phyloP scores from a whole-genome alignment of 1,284 basidiomycete species.

The Austroboletus novae-zelandiae region DNA sequence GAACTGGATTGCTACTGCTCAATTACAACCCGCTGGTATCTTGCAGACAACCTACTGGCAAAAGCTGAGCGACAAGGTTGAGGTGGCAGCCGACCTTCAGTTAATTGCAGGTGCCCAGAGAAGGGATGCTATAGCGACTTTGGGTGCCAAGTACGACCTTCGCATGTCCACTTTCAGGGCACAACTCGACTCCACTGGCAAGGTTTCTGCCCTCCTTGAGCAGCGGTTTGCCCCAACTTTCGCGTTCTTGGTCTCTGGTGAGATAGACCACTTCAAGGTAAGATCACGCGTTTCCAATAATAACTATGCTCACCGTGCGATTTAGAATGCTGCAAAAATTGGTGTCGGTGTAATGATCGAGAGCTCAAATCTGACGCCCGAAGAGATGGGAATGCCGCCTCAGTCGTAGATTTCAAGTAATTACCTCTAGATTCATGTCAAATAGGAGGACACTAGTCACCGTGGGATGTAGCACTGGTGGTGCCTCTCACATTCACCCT shows the following conservation, averaged over 20 bases:
- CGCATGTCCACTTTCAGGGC: conserved; percentile 91
- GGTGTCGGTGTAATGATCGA: conserved; percentile 98
- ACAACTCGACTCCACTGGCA: conserved; percentile 90
- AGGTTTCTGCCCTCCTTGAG: conserved; percentile 93
- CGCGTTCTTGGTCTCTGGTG: conserved; percentile 91
- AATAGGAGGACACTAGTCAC: conserved; percentile 11
- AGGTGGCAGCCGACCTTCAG: conserved; percentile 95
- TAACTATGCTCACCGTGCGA: conserved; percentile 13
- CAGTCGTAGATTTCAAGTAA: conserved; percentile 40
- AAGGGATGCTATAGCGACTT: conserved; percentile 88
- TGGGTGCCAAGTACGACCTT: conserved; percentile 97
- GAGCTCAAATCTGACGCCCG: conserved; percentile 70
- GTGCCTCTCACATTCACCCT: no score
- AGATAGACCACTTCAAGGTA: conserved; percentile 98
- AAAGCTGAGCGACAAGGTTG: conserved; percentile 93
- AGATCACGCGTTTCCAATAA: not conserved
- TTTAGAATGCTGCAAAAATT: conserved; percentile 86
- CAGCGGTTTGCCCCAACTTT: conserved; percentile 96
- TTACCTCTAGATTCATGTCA: conserved; percentile 31
- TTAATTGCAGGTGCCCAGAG: conserved; percentile 75
- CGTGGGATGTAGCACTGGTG: conserved; percentile 18
- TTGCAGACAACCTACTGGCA: conserved; percentile 97
- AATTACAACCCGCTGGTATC: conserved; percentile 84
- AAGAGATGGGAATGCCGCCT: conserved; percentile 73
- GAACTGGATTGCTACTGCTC: conserved; percentile 92